Base-by-base conservation (phyloP, 2,329 filamentous ascomycete genomes). In the Hypoxylon sp. region DNA sequence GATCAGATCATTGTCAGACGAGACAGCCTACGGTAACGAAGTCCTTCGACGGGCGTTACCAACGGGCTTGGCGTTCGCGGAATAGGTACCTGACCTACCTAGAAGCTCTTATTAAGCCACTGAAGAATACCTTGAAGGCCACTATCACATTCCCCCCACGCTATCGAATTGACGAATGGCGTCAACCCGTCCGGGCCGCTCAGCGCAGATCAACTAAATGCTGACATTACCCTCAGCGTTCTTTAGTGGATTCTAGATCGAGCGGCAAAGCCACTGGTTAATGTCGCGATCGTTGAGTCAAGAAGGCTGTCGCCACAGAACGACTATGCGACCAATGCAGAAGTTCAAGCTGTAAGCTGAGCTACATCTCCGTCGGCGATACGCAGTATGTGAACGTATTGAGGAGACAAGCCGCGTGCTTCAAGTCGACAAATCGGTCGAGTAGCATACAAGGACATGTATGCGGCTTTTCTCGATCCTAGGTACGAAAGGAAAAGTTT, bases 101-200 rank as follows among this genome's bases (percentile, higher is more conserved):
- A 26, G 13, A 8, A 17, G 19, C 31, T 10, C 17, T 37, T 47
- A 19, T 63, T 42, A 57, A 58, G 63, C 56, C 50, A 63, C 39
- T 44, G 50, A 56, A 60, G 51, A 63, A 60, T 37, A 50, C 8
- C 17, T 37, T 22, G 50, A 63, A 56, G n/a, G 51, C 35, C 33
- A 26, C 47, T 24, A 35, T 31, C 42, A 39, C 22, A 24, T 24
- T 9, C 33, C 54, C 59, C 58, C 57, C 65, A 52, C 59, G 58
- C 56, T 52, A 54, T 59, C 13, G 60, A 63, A 57, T 56, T 58
- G 59, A 37, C 44, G 60, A 67, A 67, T 69, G 56, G 65, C 60
- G 66, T 63, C 57, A 67, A 44, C 57, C 31, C 44, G 53, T 61
- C 42, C 66, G 51, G 46, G 29, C 48, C 56, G 52, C 33, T 57